Percentiles rank a stretch among this genome's conserved stretches.
phyloP scores from a whole-genome alignment of 345 rosid genomes.

The Gossypium mustelinum region DNA sequence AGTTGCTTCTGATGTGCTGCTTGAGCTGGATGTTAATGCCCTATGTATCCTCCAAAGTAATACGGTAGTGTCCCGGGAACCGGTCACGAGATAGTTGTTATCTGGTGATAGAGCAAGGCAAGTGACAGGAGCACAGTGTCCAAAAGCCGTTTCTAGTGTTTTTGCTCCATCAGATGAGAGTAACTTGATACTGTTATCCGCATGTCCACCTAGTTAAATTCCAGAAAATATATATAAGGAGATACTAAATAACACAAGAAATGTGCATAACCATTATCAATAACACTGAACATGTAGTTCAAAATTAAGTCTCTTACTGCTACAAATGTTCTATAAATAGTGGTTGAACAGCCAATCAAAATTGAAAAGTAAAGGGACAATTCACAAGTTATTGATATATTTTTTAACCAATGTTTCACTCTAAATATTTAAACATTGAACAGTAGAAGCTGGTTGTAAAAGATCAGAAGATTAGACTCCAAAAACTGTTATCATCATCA shows the following conservation, averaged over 20 bases:
- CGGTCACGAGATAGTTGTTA: constrained; percentile 83
- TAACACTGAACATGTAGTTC: neutral
- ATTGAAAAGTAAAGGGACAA: neutral
- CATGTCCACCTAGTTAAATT: constrained; percentile 75
- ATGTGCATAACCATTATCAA: neutral
- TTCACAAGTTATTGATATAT: neutral
- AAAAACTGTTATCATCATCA: constrained; percentile 3
- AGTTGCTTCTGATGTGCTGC: constrained; percentile 49
- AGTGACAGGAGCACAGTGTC: constrained; percentile 97
- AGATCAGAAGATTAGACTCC: neutral
- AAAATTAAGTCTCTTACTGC: neutral
- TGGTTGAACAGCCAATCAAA: neutral
- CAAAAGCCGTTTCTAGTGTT: constrained; percentile 78
- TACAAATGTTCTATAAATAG: neutral
- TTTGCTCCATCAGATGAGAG: constrained; percentile 86
- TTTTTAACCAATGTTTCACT: constrained; percentile 1
- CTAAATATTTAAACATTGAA: neutral
- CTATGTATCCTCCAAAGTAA: constrained; percentile 88
- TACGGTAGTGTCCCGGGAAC: constrained; percentile 84
- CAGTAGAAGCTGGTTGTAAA: neutral
- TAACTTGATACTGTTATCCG: constrained; percentile 81
- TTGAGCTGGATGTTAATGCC: constrained; percentile 41
- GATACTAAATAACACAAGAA: neutral
- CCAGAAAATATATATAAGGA: constrained; percentile 1
- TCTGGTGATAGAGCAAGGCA: constrained; percentile 91